Conservation (phyloP, 2,329 filamentous ascomycete species). For the Phoma herbarum region DNA sequence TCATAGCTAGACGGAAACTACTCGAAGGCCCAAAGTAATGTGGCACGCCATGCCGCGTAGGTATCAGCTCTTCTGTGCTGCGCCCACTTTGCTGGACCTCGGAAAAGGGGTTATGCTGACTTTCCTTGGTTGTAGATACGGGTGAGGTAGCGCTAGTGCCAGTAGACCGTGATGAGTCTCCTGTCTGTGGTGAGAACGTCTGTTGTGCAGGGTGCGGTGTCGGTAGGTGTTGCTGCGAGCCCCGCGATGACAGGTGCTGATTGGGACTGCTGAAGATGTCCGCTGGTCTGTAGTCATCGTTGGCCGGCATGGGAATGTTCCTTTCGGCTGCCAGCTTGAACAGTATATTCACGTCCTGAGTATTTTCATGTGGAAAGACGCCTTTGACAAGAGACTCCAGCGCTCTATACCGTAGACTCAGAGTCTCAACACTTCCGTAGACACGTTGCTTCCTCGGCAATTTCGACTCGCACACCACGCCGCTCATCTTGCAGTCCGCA, state of each 20-base stretch:
- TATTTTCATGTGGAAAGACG: constrained; percentile 53
- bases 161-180: constrained; percentile 19
- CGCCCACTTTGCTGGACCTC: constrained; percentile 24
- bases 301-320: constrained; percentile 50
- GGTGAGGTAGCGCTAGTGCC: constrained; percentile 16
- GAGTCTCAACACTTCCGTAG: constrained; percentile 58
- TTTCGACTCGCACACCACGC: constrained; percentile 54
- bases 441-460: constrained; percentile 57
- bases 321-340: constrained; percentile 53
- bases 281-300: constrained; percentile 38
- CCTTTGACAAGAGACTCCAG: constrained; percentile 55
- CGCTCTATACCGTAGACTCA: constrained; percentile 55
- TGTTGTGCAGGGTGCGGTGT: constrained; percentile 8
- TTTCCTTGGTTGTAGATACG: constrained; percentile 19
- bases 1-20: constrained; percentile 37
- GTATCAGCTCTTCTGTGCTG: constrained; percentile 30
- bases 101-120: constrained; percentile 27
- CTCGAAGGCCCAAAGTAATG: constrained; percentile 44
- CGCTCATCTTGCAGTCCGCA: constrained; percentile 52
- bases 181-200: constrained; percentile 16
- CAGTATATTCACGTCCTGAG: constrained; percentile 51
- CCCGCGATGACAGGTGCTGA: constrained; percentile 14
- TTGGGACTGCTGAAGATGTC: constrained; percentile 34
- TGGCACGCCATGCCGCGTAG: constrained; percentile 29
- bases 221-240: constrained; percentile 17